These are phyloP conservation scores for Ustilago nuda DNA, from an alignment of 1,284 basidiomycete species.

Conservation along the genomic window DNA sequence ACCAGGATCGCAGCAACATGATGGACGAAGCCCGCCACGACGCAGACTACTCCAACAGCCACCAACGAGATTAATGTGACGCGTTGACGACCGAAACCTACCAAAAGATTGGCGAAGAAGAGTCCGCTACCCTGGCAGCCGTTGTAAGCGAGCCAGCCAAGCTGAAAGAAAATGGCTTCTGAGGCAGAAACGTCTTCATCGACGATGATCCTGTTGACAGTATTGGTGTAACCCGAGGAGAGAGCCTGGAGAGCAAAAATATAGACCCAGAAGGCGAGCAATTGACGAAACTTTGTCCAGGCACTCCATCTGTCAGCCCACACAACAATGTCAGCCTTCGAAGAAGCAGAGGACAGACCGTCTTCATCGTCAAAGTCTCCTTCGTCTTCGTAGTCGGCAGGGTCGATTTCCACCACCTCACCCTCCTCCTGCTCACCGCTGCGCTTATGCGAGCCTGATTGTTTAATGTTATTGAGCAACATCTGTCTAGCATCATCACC, in stretches of 20 bases:
- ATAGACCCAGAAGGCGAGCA: slow-evolving; percentile 32
- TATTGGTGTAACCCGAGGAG: slow-evolving; percentile 49
- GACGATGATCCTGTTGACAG: slow-evolving; percentile 19
- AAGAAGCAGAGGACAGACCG: slow-evolving; percentile 18
- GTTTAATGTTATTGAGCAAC: slow-evolving; percentile 27
- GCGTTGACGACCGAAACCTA: slow-evolving; percentile 40
- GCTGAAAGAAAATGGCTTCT: slow-evolving; percentile 7
- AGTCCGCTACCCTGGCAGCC: slow-evolving; percentile 49
- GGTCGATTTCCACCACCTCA: slow-evolving; percentile 33
- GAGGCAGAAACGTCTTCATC: slow-evolving; percentile 15
- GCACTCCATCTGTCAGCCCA: slow-evolving; percentile 52
- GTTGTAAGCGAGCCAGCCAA: slow-evolving; percentile 42
- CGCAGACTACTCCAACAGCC: slow-evolving; percentile 26
- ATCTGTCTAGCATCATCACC: slow-evolving; percentile 26
- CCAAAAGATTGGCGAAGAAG: slow-evolving; percentile 38
- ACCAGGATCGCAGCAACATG: slow-evolving; percentile 21
- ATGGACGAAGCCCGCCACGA: slow-evolving; percentile 45
- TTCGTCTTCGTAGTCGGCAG: slow-evolving; percentile 38
- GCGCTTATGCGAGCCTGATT: slow-evolving; percentile 18
- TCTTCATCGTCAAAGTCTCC: slow-evolving; percentile 26
- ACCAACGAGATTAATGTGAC: slow-evolving; percentile 30
- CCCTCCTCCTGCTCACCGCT: slow-evolving; percentile 19
- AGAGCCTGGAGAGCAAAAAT: slow-evolving; percentile 50
- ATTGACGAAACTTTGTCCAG: slow-evolving; percentile 34
- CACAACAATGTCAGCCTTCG: slow-evolving; percentile 25